Evolutionary conservation across 2,329 filamentous ascomycete species (phyloP), one percentile per base, ranked within the genome.

Genomic region (Cordyceps javanica): DNA sequence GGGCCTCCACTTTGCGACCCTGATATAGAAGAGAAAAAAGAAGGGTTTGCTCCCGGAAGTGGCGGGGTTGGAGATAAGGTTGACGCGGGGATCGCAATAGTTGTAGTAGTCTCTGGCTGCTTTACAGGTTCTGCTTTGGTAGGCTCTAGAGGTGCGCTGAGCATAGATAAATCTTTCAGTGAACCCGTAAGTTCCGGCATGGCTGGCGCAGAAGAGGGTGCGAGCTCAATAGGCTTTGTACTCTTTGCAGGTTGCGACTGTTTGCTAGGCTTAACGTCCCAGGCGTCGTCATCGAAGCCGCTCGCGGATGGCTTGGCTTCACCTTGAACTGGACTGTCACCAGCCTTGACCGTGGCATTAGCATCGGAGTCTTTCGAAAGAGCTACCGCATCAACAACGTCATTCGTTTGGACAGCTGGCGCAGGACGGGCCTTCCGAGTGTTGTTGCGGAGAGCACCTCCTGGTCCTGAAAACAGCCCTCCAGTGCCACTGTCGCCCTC

Each of bases 281-380:
- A 99, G 9, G 94, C 94, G 75, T 97, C 91, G 67, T 97, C 94
- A 53, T 99, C 94, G 67, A 97, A 97, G 3, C 90, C 90, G 59
- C 78, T 76, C 28, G 64, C 63, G 26, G 64, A 62, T 14, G 60
- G 63, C 58, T 52, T 68, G 60, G 66, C 71, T 34, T 5, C 66
- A 60, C 52, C 66, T 67, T 16, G 60, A 6, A n/a, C 8, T 21
- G 42, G 48, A 46, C 34, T 65, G 41, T 61, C 54, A 8, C 60
- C 65, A 28, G 65, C 61, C 7, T 61, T 61, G 4, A 60, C 59
- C 41, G 65, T 61, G 44, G 62, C 58, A 51, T 65, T 51, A 62
- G 60, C 42, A 34, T 48, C 69, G 3, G 78, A 76, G 51, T 81
- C 77, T 66, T 84, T 83, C 58, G 87, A 86, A 68, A 97, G 93